These are phyloP conservation scores for Chytriomyces sp. DNA, from an alignment of 192 early-diverging fungal genomes.

Conservation along the genomic window DNA sequence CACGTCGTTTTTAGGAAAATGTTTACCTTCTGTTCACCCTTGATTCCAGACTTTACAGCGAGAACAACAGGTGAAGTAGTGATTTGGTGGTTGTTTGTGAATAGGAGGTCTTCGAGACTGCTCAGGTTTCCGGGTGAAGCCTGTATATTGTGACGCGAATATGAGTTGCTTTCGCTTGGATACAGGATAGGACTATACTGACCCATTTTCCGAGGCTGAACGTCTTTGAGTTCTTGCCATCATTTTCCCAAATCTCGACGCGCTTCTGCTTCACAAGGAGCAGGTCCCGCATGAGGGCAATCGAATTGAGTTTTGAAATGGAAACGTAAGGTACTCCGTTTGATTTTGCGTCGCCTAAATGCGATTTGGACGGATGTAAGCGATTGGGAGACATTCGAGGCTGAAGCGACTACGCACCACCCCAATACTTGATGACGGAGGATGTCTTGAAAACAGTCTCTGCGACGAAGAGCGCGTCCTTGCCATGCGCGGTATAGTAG, in stretches of 20 bases:
- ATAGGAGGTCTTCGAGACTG: slow-evolving; percentile 88
- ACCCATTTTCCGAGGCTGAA: slow-evolving; percentile 33
- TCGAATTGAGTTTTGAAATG: slow-evolving; percentile 75
- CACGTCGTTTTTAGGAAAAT: too few species aligned
- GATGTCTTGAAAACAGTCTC: slow-evolving; percentile 86
- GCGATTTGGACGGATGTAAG: neutral
- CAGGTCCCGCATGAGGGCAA: slow-evolving; percentile 77
- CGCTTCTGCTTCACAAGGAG: slow-evolving; percentile 72
- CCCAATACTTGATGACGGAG: slow-evolving; percentile 88
- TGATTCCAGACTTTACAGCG: slow-evolving; percentile 63
- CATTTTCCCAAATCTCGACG: slow-evolving; percentile 80
- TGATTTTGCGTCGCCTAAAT: slow-evolving; percentile 33
- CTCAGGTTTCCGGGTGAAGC: slow-evolving; percentile 97
- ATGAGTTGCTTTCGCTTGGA: neutral
- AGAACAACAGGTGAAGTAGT: slow-evolving; percentile 78
- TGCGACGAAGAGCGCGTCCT: slow-evolving; percentile 87
- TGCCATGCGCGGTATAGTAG: slow-evolving; percentile 88
- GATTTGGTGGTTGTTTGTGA: slow-evolving; percentile 69
- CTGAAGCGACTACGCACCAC: slow-evolving; percentile 51
- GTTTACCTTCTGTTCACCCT: slow-evolving; percentile 64
- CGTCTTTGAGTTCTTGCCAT: slow-evolving; percentile 18
- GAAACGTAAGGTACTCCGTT: slow-evolving; percentile 75
- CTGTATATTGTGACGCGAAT: slow-evolving; percentile 18
- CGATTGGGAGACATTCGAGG: neutral
- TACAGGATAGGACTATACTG: neutral